Evolutionary conservation across 371 early-diverging fungal species (phyloP).

Genomic region (Apophysomyces ossiformis): DNA sequence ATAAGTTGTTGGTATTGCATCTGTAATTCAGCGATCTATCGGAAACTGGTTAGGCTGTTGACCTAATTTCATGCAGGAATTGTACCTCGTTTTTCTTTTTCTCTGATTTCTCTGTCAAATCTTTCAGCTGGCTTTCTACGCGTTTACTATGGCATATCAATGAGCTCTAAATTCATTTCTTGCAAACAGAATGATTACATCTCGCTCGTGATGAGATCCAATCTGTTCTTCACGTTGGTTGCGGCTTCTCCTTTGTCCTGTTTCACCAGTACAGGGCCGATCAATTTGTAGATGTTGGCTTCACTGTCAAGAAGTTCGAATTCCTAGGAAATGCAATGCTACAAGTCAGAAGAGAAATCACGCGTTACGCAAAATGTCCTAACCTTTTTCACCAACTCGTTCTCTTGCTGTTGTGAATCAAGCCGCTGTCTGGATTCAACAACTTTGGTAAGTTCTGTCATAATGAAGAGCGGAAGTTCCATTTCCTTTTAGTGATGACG

Average conservation of each 20-base stretch:
- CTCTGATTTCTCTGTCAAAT: slow-evolving; percentile 26
- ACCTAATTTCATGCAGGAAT: neutral
- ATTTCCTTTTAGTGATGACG: neutral
- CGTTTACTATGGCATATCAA: slow-evolving; percentile 64
- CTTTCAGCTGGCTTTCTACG: slow-evolving; percentile 76
- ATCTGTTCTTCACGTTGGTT: slow-evolving; percentile 90
- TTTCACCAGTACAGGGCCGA: slow-evolving; percentile 94
- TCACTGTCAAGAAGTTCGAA: slow-evolving; percentile 81
- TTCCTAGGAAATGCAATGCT: slow-evolving; percentile 61
- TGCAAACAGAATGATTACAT: slow-evolving; percentile 62
- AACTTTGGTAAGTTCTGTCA: slow-evolving; percentile 77
- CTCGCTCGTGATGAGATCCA: slow-evolving; percentile 88
- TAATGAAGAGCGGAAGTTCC: neutral
- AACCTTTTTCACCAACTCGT: slow-evolving; percentile 88
- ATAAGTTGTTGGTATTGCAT: slow-evolving; percentile 26
- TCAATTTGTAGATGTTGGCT: slow-evolving; percentile 90
- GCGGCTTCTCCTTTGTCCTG: slow-evolving; percentile 89
- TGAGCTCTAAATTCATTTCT: neutral
- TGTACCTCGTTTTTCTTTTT: slow-evolving; percentile 29
- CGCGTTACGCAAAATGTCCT: neutral
- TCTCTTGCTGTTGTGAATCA: slow-evolving; percentile 95
- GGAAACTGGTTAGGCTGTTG: neutral
- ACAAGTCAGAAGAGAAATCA: neutral
- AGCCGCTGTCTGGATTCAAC: slow-evolving; percentile 82
- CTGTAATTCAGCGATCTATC: slow-evolving; percentile 26